phyloP scores from a whole-genome alignment of 2,329 filamentous ascomycete species.

The Hortaea werneckii region DNA sequence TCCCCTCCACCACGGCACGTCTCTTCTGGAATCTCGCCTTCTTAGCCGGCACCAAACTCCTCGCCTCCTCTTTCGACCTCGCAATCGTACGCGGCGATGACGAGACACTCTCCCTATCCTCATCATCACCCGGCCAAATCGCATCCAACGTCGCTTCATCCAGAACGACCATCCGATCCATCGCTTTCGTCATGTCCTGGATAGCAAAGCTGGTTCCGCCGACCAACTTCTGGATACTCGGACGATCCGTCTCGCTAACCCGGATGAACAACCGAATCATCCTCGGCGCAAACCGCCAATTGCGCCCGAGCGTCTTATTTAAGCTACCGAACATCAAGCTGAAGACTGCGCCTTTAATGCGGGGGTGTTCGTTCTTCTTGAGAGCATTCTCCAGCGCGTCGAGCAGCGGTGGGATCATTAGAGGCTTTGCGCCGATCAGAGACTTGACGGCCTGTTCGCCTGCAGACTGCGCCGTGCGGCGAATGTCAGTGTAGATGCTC shows the following conservation, averaged over 20 bases:
- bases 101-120: neutral
- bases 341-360: slow-evolving; percentile 91
- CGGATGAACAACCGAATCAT: slow-evolving; percentile 83
- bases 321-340: slow-evolving; percentile 82
- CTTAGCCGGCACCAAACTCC: slow-evolving; percentile 52
- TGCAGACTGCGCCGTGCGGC: slow-evolving; percentile 83
- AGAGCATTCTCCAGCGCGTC: slow-evolving; percentile 69
- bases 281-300: slow-evolving; percentile 92
- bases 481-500: slow-evolving; percentile 87
- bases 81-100: slow-evolving; percentile 22
- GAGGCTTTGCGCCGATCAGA: slow-evolving; percentile 72
- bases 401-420: slow-evolving; percentile 84
- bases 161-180: slow-evolving; percentile 77
- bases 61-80: slow-evolving; percentile 44
- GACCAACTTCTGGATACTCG: slow-evolving; percentile 85
- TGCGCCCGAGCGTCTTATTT: slow-evolving; percentile 73
- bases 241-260: slow-evolving; percentile 81
- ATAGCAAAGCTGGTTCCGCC: slow-evolving; percentile 72
- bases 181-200: slow-evolving; percentile 81
- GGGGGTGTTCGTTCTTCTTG: slow-evolving; percentile 69
- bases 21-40: slow-evolving; percentile 66
- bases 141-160: slow-evolving; percentile 59
- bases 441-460: slow-evolving; percentile 90
- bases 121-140: slow-evolving; percentile 50
- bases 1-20: slow-evolving; percentile 65